Evolutionary conservation across 176 grass and related monocot genomes (phyloP).

Genomic region (Zoysia japonica): DNA sequence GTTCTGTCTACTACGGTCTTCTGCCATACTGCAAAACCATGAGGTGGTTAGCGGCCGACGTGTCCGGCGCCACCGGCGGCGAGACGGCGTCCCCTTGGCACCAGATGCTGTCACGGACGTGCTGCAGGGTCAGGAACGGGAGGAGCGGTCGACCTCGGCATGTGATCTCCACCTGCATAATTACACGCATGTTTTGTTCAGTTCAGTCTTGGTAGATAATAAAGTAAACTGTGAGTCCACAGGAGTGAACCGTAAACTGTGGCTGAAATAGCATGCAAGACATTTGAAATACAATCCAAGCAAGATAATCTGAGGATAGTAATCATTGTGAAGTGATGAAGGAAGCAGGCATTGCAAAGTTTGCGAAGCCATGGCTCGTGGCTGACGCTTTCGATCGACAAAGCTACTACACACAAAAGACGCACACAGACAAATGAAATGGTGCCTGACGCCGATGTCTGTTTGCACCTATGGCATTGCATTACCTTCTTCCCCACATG

Average conservation of each 20-base stretch:
- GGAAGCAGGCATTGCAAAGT: conserved; percentile 11
- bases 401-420: conserved; percentile 38
- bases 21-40: conserved; percentile 72
- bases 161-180: conserved; percentile 66
- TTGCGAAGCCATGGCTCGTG: neutral
- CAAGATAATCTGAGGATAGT: neutral
- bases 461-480: conserved; percentile 37
- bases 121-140: conserved; percentile 50
- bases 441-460: conserved; percentile 47
- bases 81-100: conserved; percentile 47
- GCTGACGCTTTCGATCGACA: conserved; percentile 22
- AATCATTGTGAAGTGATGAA: conserved; percentile 37
- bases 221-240: conserved; percentile 10
- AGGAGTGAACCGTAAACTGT: neutral
- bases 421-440: conserved; percentile 33
- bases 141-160: conserved; percentile 63
- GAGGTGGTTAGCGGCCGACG: conserved; percentile 49
- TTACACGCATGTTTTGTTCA: neutral
- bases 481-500: conserved; percentile 36
- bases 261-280: conserved; percentile 8
- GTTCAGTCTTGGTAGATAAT: neutral
- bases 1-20: conserved; percentile 38
- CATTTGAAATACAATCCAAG: conserved; percentile 18
- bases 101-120: conserved; percentile 73
- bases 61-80: conserved; percentile 23